Conservation (phyloP, 257 asterid species). For the Verbena officinalis region DNA sequence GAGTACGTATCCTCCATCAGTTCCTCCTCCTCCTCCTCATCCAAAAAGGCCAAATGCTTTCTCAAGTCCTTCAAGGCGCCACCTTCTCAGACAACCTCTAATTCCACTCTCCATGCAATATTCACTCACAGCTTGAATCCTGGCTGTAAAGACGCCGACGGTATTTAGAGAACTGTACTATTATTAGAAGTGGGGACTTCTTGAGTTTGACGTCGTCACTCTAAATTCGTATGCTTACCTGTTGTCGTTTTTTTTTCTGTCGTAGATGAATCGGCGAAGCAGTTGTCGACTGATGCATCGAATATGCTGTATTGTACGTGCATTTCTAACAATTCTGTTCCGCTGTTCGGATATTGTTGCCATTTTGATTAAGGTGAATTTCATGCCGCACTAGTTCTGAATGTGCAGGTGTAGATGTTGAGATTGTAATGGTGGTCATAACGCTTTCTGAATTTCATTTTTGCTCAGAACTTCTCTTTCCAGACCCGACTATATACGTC, state of each 20-base stretch:
- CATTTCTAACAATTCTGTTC: slow-evolving; percentile 15
- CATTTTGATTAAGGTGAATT: neutral
- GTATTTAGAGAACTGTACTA: slow-evolving; percentile 30
- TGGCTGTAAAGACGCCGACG: slow-evolving; percentile 38
- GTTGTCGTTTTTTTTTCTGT: neutral
- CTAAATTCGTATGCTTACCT: neutral
- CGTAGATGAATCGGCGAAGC: slow-evolving; percentile 49
- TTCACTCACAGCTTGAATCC: slow-evolving; percentile 42
- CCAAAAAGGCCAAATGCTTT: slow-evolving; percentile 17
- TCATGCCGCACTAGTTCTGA: slow-evolving; percentile 1
- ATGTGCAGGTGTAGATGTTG: neutral
- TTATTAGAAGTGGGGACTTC: neutral
- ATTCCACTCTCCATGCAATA: slow-evolving; percentile 38
- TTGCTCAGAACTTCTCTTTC: neutral
- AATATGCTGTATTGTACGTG: slow-evolving; percentile 51
- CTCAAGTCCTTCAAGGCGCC: slow-evolving; percentile 39
- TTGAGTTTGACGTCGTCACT: slow-evolving; percentile 9
- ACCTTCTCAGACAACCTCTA: slow-evolving; percentile 22
- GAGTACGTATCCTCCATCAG: slow-evolving; percentile 43
- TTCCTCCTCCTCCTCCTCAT: slow-evolving; percentile 32
- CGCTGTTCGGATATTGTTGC: slow-evolving; percentile 6
- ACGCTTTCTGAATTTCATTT: slow-evolving; percentile 5
- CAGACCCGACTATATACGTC: neutral
- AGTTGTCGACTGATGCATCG: slow-evolving; percentile 42
- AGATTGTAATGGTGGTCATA: slow-evolving; percentile 19